A percentile compares a stretch with the other conserved stretches of the same genome.
These are phyloP conservation scores for Leucocoprinus birnbaumii DNA, from an alignment of 768 basidiomycete genomes.

Conservation along the genomic window DNA sequence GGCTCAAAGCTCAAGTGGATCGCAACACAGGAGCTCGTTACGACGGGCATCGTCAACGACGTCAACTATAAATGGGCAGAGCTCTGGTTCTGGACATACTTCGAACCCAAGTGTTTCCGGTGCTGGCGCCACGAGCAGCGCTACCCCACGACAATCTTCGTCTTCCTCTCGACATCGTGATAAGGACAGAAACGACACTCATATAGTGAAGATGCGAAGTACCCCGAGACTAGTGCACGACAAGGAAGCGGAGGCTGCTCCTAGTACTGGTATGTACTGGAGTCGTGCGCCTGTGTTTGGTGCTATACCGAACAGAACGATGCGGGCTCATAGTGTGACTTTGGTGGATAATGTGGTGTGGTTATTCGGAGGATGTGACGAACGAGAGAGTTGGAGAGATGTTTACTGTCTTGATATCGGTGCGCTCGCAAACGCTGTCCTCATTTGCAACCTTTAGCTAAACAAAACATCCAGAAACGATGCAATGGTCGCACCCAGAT, in stretches of 20 bases:
- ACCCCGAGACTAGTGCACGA: conserved; percentile 62
- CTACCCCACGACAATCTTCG: not conserved
- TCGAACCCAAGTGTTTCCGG: not conserved
- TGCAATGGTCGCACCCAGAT: conserved; percentile 84
- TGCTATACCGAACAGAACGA: conserved; percentile 54
- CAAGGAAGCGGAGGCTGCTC: conserved; percentile 53
- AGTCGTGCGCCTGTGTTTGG: conserved; percentile 81
- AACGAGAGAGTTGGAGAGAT: conserved; percentile 68
- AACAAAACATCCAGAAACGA: conserved; percentile 55
- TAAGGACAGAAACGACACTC: conserved; percentile 17
- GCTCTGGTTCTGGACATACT: not conserved
- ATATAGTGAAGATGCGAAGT: conserved; percentile 15
- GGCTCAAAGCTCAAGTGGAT: not conserved
- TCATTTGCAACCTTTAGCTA: not conserved
- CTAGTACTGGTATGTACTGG: conserved; percentile 84
- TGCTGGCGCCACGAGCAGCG: not conserved
- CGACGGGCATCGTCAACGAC: not conserved
- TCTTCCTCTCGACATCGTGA: conserved; percentile 21
- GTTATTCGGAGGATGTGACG: conserved; percentile 90
- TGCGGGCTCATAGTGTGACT: conserved; percentile 84
- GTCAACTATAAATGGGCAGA: not conserved
- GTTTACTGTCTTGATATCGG: conserved; percentile 87
- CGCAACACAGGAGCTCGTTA: not conserved
- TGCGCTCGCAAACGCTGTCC: conserved; percentile 23
- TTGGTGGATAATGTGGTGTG: conserved; percentile 81